Percentiles rank a stretch among this genome's conserved stretches.
Evolutionary conservation across 805 yeast species (phyloP).

Genomic region (Ogataea saltuana): DNA sequence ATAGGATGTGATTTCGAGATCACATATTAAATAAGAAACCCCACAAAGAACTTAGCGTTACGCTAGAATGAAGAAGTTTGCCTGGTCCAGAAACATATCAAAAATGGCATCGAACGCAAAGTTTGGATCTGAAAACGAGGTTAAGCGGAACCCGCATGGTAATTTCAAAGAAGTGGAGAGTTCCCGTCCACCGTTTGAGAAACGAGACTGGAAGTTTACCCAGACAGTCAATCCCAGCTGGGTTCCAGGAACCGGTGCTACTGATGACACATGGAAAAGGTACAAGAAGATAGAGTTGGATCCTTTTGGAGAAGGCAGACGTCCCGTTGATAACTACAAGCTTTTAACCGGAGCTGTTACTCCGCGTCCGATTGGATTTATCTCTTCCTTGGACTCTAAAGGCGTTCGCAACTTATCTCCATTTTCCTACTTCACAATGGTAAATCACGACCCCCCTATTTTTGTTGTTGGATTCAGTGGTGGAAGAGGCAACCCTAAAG

Average conservation of each 20-base stretch:
- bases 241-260: slow-evolving; percentile 52
- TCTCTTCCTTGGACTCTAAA: slow-evolving; percentile 46
- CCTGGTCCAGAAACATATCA: background rate
- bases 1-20: background rate
- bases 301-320: slow-evolving; percentile 45
- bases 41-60: background rate
- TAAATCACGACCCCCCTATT: slow-evolving; percentile 57
- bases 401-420: slow-evolving; percentile 58
- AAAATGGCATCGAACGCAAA: slow-evolving; percentile 4
- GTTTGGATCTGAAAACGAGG: slow-evolving; percentile 7
- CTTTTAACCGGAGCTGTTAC: slow-evolving; percentile 51
- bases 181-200: slow-evolving; percentile 13
- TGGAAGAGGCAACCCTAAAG: slow-evolving; percentile 44
- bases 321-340: slow-evolving; percentile 47
- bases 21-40: background rate
- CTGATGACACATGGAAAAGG: slow-evolving; percentile 42
- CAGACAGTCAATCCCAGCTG: slow-evolving; percentile 36
- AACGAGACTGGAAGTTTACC: slow-evolving; percentile 9
- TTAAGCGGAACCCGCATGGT: slow-evolving; percentile 9
- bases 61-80: background rate
- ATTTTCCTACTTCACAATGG: slow-evolving; percentile 54
- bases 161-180: slow-evolving; percentile 15
- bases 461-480: slow-evolving; percentile 52
- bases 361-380: slow-evolving; percentile 64
- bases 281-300: slow-evolving; percentile 49